Evolutionary conservation across 2,329 filamentous ascomycete species (phyloP).

Genomic region (Furcasterigmium furcatum): DNA sequence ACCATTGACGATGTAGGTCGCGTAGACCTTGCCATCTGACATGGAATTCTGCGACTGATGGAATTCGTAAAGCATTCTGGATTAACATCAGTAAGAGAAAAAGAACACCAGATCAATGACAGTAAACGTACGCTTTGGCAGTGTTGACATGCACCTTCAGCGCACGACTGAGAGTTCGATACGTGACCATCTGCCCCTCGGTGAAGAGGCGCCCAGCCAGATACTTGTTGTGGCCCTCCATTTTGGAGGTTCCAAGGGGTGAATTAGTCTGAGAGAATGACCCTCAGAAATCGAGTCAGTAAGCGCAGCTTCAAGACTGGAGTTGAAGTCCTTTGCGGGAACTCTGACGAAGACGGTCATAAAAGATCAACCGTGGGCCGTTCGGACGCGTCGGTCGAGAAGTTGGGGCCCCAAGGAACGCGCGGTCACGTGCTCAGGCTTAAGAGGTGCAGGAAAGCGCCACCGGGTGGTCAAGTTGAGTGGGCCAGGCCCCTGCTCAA

Average conservation of each 20-base stretch:
- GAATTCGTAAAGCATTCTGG: constrained; percentile 84
- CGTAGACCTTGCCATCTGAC: constrained; percentile 72
- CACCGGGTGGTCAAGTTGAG: too few species aligned
- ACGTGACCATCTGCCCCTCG: constrained; percentile 77
- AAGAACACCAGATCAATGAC: constrained; percentile 2
- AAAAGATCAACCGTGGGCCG: too few species aligned
- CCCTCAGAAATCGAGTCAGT: too few species aligned
- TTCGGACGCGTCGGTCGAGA: not conserved
- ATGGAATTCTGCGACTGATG: constrained; percentile 74
- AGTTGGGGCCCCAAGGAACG: too few species aligned
- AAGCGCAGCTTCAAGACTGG: too few species aligned
- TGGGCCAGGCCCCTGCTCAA: too few species aligned
- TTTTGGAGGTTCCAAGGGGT: too few species aligned
- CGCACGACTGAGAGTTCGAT: constrained; percentile 78
- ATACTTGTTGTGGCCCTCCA: constrained; percentile 67
- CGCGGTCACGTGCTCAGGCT: constrained; percentile 28
- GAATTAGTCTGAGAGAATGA: too few species aligned
- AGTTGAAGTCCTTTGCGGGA: too few species aligned
- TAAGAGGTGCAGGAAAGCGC: too few species aligned
- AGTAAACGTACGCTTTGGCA: constrained; percentile 77
- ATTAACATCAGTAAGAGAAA: constrained; percentile 38
- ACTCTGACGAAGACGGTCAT: too few species aligned
- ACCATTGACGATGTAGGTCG: constrained; percentile 87
- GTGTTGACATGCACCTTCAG: constrained; percentile 80
- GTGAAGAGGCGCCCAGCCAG: constrained; percentile 74